Percentiles rank a stretch among this genome's conserved stretches.
Conservation (phyloP, 2,329 filamentous ascomycete species). For the Penicillium sp. region DNA sequence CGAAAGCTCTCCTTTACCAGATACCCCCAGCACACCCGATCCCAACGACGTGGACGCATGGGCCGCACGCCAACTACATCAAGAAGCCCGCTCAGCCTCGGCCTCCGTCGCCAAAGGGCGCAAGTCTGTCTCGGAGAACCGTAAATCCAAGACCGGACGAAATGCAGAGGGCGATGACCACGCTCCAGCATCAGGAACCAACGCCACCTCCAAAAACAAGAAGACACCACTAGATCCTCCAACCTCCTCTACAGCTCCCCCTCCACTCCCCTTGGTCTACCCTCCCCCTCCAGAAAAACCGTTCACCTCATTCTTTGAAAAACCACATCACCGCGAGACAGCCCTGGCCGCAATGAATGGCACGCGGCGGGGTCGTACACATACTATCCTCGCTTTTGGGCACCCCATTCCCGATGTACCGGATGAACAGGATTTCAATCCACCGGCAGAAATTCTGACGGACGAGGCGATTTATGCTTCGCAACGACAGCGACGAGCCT, state of each 20-base stretch:
- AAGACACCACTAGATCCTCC: slow-evolving; percentile 9
- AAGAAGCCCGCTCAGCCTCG: slow-evolving; percentile 66
- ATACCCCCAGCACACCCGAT: slow-evolving; percentile 53
- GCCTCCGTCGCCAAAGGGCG: slow-evolving; percentile 52
- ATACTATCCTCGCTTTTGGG: slow-evolving; percentile 72
- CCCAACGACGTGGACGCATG: slow-evolving; percentile 72
- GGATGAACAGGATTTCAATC: slow-evolving; percentile 68
- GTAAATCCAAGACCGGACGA: slow-evolving; percentile 19
- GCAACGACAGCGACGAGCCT: slow-evolving; percentile 42
- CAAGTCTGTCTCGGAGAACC: slow-evolving; percentile 24
- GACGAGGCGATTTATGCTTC: slow-evolving; percentile 48
- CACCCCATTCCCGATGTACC: slow-evolving; percentile 73
- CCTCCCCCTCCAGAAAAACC: slow-evolving; percentile 55
- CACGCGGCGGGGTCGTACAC: slow-evolving; percentile 67
- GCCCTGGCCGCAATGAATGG: slow-evolving; percentile 61
- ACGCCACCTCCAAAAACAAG: slow-evolving; percentile 36
- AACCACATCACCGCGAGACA: slow-evolving; percentile 76
- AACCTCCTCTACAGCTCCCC: slow-evolving; percentile 16
- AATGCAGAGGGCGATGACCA: slow-evolving; percentile 2
- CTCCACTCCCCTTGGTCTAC: slow-evolving; percentile 13
- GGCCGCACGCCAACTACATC: slow-evolving; percentile 73
- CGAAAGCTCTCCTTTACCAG: slow-evolving; percentile 48
- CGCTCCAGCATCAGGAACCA: slow-evolving; percentile 6
- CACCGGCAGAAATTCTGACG: slow-evolving; percentile 65
- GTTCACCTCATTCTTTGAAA: slow-evolving; percentile 85